These are phyloP conservation scores for Chaetoceros tenuissimus DNA, from an alignment of 108 stramenopile species.

Conservation along the genomic window DNA sequence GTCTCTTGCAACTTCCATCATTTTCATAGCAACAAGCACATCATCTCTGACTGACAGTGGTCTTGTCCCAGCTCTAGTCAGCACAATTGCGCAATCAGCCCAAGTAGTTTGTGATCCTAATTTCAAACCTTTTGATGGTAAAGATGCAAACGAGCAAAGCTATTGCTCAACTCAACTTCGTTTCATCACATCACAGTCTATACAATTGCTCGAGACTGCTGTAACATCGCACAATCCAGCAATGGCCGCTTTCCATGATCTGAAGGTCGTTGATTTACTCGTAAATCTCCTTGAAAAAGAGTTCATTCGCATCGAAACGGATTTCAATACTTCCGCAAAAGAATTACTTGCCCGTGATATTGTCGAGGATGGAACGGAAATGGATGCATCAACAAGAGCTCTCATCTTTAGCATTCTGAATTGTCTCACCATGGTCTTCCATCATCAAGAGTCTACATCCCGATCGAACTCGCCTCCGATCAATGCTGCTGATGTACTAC, in stretches of 20 bases:
- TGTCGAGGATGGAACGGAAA: background rate
- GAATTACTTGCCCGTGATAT: conserved; percentile 4
- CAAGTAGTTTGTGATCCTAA: conserved; percentile 3
- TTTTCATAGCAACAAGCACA: conserved; percentile 74
- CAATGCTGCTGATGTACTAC: conserved; percentile 46
- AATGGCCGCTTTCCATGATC: conserved; percentile 78
- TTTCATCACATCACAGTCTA: conserved; percentile 78
- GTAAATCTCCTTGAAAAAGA: conserved; percentile 51
- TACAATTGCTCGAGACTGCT: conserved; percentile 86
- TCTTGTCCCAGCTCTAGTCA: conserved; percentile 81
- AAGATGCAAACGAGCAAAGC: conserved; percentile 12
- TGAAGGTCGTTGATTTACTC: conserved; percentile 73
- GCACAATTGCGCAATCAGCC: conserved; percentile 61
- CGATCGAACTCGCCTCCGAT: conserved; percentile 19
- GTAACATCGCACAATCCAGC: conserved; percentile 80
- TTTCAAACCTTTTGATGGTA: background rate
- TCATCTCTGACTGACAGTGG: conserved; percentile 88
- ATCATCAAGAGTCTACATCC: conserved; percentile 52
- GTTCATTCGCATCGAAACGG: conserved; percentile 25
- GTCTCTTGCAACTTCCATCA: conserved; percentile 74
- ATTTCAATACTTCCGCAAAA: background rate
- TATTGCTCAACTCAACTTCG: conserved; percentile 32
- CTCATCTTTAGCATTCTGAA: conserved; percentile 75
- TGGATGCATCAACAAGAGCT: conserved; percentile 26
- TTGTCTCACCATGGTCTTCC: conserved; percentile 78